Evolutionary conservation across 2,329 filamentous ascomycete genomes (phyloP).

Genomic region (Lasiodiplodia citricola): DNA sequence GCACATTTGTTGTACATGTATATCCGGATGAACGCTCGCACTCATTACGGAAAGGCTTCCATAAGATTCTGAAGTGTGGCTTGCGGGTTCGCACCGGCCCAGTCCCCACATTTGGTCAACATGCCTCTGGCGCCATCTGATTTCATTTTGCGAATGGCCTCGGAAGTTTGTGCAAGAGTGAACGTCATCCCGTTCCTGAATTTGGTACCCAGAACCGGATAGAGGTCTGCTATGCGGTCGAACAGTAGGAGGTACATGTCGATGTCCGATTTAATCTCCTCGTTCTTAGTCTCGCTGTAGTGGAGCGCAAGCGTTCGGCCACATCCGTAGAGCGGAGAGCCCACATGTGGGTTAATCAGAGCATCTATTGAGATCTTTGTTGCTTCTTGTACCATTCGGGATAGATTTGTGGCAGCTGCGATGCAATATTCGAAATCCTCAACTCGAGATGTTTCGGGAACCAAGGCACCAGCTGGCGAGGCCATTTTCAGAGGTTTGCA

Average conservation of each 20-base stretch:
- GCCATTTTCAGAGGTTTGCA: too few species aligned
- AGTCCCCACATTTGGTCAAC: constrained; percentile 38
- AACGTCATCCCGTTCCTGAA: constrained; percentile 36
- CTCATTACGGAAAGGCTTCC: background rate
- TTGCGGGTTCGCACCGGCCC: constrained; percentile 27
- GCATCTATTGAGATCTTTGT: constrained; percentile 36
- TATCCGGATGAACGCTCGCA: background rate
- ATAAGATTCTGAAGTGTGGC: background rate
- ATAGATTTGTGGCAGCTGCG: constrained; percentile 35
- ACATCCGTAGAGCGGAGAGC: constrained; percentile 34
- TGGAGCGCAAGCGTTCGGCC: constrained; percentile 36
- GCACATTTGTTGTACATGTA: background rate
- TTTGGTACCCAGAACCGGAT: constrained; percentile 36
- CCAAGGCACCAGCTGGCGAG: background rate
- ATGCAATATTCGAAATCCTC: constrained; percentile 29
- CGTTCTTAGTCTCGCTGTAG: constrained; percentile 34
- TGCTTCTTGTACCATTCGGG: constrained; percentile 36
- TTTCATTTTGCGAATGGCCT: constrained; percentile 29
- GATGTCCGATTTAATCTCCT: constrained; percentile 34
- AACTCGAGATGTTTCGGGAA: background rate
- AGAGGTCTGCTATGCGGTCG: constrained; percentile 38
- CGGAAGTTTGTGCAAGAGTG: constrained; percentile 26
- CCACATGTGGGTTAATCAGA: constrained; percentile 36
- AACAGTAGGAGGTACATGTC: constrained; percentile 36
- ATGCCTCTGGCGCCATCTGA: constrained; percentile 35